These are phyloP conservation scores for Solanum megistacrolobum DNA, from an alignment of 257 asterid genomes.

Conservation along the genomic window DNA sequence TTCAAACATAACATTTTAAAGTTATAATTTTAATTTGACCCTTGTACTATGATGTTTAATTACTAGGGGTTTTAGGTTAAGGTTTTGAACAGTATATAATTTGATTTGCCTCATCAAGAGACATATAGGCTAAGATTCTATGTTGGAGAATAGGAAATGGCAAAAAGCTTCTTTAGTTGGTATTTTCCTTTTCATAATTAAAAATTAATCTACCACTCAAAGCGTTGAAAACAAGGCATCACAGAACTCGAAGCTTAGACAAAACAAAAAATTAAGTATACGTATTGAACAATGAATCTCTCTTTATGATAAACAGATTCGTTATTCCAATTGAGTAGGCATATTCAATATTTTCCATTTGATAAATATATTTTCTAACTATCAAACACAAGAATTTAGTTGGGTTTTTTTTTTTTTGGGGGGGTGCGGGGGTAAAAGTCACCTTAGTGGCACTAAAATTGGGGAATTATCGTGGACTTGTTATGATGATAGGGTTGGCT, in stretches of 20 bases:
- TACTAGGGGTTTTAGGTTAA: neutral
- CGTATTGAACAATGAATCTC: neutral
- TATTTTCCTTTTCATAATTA: neutral
- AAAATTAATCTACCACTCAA: neutral
- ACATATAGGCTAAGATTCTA: too few species aligned
- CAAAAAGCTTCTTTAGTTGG: neutral
- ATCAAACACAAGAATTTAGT: neutral
- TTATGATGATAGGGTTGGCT: slow-evolving; percentile 29
- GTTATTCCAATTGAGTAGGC: neutral
- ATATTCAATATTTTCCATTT: neutral
- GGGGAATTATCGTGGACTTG: neutral
- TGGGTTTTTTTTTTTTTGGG: neutral
- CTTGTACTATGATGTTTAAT: neutral
- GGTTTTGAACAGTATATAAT: too few species aligned
- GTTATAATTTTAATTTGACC: neutral
- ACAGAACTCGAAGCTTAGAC: neutral
- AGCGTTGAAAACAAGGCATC: neutral
- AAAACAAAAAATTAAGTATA: neutral
- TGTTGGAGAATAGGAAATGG: too few species aligned
- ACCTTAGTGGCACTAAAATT: slow-evolving; percentile 2
- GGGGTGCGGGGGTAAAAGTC: neutral
- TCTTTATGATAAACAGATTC: neutral
- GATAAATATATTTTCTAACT: neutral
- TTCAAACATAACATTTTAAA: too few species aligned
- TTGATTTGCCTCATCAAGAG: too few species aligned